Evolutionary conservation across 2,329 filamentous ascomycete genomes (phyloP).

Genomic region (Fusarium denticulatum): DNA sequence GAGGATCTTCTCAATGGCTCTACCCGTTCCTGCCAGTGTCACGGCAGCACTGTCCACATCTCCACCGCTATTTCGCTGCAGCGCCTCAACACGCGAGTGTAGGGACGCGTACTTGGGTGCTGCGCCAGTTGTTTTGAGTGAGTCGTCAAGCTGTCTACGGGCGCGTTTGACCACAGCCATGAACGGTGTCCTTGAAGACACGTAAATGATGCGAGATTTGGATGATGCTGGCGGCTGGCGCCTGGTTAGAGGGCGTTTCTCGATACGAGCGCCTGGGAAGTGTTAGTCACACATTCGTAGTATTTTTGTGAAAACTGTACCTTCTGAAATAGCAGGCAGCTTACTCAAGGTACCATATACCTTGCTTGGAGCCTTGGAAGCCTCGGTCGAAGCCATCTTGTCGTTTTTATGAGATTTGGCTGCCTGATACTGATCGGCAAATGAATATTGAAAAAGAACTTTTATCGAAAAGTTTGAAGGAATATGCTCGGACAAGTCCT

Average conservation of each 20-base stretch:
- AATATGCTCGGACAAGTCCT: not conserved
- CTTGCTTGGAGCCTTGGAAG: constrained; percentile 14
- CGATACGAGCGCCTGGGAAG: constrained; percentile 57
- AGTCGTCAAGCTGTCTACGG: constrained; percentile 68
- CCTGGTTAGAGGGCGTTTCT: constrained; percentile 59
- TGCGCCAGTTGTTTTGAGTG: constrained; percentile 54
- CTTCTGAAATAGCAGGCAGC: constrained; percentile 49
- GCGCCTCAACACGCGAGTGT: constrained; percentile 56
- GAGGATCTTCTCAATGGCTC: constrained; percentile 71
- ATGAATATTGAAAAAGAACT: not conserved
- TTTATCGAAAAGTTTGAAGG: not conserved
- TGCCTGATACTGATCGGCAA: constrained; percentile 28
- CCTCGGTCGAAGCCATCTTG: constrained; percentile 38
- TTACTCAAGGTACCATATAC: constrained; percentile 45
- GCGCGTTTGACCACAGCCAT: constrained; percentile 74
- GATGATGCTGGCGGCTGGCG: constrained; percentile 55
- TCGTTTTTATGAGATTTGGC: not conserved
- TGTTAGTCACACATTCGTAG: not conserved
- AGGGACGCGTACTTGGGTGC: constrained; percentile 61
- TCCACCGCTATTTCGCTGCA: constrained; percentile 48
- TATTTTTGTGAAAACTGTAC: constrained; percentile 22
- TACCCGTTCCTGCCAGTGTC: constrained; percentile 71
- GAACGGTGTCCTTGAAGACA: constrained; percentile 72
- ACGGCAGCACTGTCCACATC: constrained; percentile 54
- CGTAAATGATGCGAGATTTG: constrained; percentile 66